Base-by-base conservation (phyloP, 352 stramenopile species). In the Globisporangium cylindrosporum region DNA sequence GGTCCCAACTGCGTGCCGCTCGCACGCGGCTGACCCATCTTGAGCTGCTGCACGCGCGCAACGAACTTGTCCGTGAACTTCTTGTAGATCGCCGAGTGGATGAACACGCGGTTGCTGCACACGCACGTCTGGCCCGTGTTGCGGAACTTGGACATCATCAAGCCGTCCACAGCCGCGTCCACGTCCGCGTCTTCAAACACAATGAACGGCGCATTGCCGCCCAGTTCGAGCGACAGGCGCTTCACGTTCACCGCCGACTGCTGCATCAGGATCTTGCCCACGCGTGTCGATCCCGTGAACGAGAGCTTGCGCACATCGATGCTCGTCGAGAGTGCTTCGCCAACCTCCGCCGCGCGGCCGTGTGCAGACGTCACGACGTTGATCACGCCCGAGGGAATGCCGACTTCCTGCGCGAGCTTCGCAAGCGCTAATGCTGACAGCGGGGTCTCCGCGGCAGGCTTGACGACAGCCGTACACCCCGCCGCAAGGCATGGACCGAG, bases 381-480 rank as follows among this genome's bases (percentile, higher is more conserved):
- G 60, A 98, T 73, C 12, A 98, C 89, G 49, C 92, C 94, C 0
- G 81, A 57, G 0, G 94, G 94, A 24, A 98, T 83, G 6, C 94
- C 86, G 3, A 88, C 93, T 46, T 93, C 75, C 24, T 97, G 74
- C 14, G 94, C 96, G 9, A 99, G 80, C 66, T 93, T 89, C 15
- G 88, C 82, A 1, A 99, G 74, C 14, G 93, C 93, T 41, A 99
- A 79, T 12, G 97, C 96, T 20, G 94, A 98, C 54, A 99, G 70
- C 10, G 98, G 98, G 36, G 98, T 99, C 68, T 98, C 78, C 12
- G 97, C 97, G 18, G 93, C 90, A 25, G 98, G 97, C 74, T 99
- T 99, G 18, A 99, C 76, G 7, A 99, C 92, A 7, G 90, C 84
- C 2, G 96, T 97, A 76, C 97, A 99, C 20, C 98, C 98, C 4